Conservation (phyloP, 805 yeast genomes). For the Metschnikowia peoriensis region DNA sequence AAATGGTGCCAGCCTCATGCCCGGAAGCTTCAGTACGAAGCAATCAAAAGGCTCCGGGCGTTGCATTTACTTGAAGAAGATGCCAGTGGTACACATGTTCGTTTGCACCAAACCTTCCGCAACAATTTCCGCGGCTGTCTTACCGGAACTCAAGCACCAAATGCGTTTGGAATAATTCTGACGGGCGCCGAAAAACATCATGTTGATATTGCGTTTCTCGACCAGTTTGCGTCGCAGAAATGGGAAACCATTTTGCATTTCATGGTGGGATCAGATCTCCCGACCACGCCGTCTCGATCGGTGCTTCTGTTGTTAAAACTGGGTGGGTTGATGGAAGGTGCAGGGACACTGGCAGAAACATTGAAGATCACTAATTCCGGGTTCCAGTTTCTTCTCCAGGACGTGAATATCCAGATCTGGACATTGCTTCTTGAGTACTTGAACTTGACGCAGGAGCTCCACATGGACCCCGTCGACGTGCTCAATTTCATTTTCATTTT, state of each 20-base stretch:
- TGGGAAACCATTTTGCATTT: slow-evolving; percentile 97
- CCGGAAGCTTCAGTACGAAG: slow-evolving; percentile 63
- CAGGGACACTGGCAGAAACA: slow-evolving; percentile 30
- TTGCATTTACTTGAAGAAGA: slow-evolving; percentile 73
- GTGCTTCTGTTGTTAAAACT: slow-evolving; percentile 73
- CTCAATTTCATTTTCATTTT: slow-evolving; percentile 89
- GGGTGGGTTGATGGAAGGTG: slow-evolving; percentile 84
- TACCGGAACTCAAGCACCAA: slow-evolving; percentile 68
- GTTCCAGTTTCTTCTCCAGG: slow-evolving; percentile 90
- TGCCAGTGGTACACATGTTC: slow-evolving; percentile 43
- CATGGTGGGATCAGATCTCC: slow-evolving; percentile 91
- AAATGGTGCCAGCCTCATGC: slow-evolving; percentile 70
- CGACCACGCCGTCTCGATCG: slow-evolving; percentile 67
- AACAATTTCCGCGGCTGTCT: slow-evolving; percentile 76
- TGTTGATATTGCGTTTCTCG: slow-evolving; percentile 66
- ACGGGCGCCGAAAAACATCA: slow-evolving; percentile 50
- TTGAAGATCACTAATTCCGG: slow-evolving; percentile 85
- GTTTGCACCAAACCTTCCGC: slow-evolving; percentile 71
- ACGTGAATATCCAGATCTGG: slow-evolving; percentile 94
- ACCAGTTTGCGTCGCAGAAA: slow-evolving; percentile 74
- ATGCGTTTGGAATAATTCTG: slow-evolving; percentile 75
- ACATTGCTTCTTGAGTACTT: slow-evolving; percentile 82
- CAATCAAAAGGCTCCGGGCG: slow-evolving; percentile 70
- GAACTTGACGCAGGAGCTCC: slow-evolving; percentile 74
- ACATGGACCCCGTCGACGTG: slow-evolving; percentile 96